Percentiles rank a stretch among this genome's conserved stretches.
Conservation (phyloP, 2,329 filamentous ascomycete genomes). For the Erysiphe pulchra region DNA sequence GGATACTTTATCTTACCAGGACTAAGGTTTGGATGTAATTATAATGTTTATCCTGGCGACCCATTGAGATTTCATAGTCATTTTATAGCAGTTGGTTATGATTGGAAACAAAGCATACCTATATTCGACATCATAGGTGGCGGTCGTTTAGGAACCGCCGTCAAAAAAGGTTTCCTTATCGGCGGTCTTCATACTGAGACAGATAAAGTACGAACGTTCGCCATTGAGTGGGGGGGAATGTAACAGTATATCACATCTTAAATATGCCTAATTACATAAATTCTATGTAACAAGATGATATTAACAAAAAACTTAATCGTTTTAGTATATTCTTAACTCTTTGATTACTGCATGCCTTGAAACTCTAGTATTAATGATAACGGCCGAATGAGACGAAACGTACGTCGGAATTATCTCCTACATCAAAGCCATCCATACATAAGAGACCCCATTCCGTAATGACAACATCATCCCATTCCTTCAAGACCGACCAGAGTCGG, state of each 20-base stretch:
- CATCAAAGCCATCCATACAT: too few relatives aligned
- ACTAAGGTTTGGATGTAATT: conserved; percentile 79
- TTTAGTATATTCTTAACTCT: too few relatives aligned
- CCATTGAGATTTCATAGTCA: conserved; percentile 88
- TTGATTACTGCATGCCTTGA: too few relatives aligned
- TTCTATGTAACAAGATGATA: too few relatives aligned
- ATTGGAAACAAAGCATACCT: conserved; percentile 71
- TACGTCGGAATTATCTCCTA: too few relatives aligned
- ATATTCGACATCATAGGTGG: conserved; percentile 68
- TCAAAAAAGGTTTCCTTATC: conserved; percentile 86
- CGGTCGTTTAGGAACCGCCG: conserved; percentile 70
- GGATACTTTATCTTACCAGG: conserved; percentile 82
- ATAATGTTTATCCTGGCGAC: conserved; percentile 87
- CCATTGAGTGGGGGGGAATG: conserved; percentile 86
- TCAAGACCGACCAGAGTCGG: conserved; percentile 26
- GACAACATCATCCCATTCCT: too few relatives aligned
- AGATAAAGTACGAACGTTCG: conserved; percentile 41
- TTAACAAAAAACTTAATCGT: too few relatives aligned
- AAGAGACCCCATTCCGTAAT: too few relatives aligned
- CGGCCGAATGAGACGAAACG: too few relatives aligned
- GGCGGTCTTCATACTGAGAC: conserved; percentile 33
- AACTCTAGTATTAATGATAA: too few relatives aligned
- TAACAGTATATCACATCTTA: conserved; percentile 14
- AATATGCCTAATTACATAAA: too few relatives aligned
- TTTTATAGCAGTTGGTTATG: conserved; percentile 60